These are phyloP conservation scores for Decorospora gaudefroyi DNA, from an alignment of 2,329 filamentous ascomycete genomes.

Conservation along the genomic window DNA sequence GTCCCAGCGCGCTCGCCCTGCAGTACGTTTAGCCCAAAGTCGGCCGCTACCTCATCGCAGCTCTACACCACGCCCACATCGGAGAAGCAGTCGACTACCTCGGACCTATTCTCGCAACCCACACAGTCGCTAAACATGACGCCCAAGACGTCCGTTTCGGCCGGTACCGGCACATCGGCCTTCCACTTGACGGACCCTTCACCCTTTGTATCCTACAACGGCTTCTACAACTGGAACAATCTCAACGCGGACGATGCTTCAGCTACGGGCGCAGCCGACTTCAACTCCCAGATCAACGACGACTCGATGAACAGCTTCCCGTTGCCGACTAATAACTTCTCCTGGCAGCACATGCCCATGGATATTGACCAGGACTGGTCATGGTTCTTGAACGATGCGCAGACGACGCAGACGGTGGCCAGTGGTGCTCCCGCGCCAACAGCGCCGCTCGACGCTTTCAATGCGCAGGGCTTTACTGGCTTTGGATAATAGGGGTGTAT, in stretches of 20 bases:
- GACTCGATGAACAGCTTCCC: constrained; percentile 40
- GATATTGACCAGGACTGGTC: constrained; percentile 51
- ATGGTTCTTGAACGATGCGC: constrained; percentile 46
- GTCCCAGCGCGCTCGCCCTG: constrained; percentile 2
- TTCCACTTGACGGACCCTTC: constrained; percentile 25
- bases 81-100: constrained; percentile 11
- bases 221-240: constrained; percentile 47
- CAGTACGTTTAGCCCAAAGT: constrained; percentile 3
- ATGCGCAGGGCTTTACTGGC: constrained; percentile 32
- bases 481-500: constrained; percentile 22
- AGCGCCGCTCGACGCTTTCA: constrained; percentile 22
- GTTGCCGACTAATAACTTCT: constrained; percentile 44
- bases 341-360: constrained; percentile 49
- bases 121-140: constrained; percentile 19
- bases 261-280: constrained; percentile 1
- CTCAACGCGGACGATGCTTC: constrained; percentile 23
- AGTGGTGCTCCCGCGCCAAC: not conserved
- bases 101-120: constrained; percentile 19
- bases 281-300: constrained; percentile 36
- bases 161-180: constrained; percentile 12
- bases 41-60: constrained; percentile 5
- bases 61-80: constrained; percentile 22
- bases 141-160: constrained; percentile 20
- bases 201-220: constrained; percentile 47
- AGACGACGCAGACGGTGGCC: constrained; percentile 18